Evolutionary conservation across 2,329 filamentous ascomycete species (phyloP), one percentile per base, ranked within the genome.

Genomic region (Aspergillus fijiensis): DNA sequence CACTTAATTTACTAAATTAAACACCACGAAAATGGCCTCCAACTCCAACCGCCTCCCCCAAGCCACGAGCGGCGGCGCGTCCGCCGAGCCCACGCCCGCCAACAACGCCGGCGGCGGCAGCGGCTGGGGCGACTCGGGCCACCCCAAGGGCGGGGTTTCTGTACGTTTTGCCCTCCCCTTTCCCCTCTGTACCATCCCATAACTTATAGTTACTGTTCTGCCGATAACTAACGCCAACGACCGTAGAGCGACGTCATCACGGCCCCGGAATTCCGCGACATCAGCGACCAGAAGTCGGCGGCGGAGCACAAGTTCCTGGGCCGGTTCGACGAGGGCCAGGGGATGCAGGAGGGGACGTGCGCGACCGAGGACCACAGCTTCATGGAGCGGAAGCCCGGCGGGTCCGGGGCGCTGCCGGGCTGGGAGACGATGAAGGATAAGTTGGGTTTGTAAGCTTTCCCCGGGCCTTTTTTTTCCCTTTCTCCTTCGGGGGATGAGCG

Each of bases 301-400:
- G 72, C 68, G 1, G 63, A 67, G 27, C 47, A 58, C 2, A 66
- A 72, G 12, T 71, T 61, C 29, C 23, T 60, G 49, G 49, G 60
- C 2, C 66, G 63, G 4, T 59, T 57, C 25, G 61, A 63, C 5
- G 55, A 45, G 0, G 53, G 63, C 21, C 62, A 55, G 5, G 60
- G 58, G 3, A 11, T 49, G 19, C 59, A 60, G 3, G 61, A 69
- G 23, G 64, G 65, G 3, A 65, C 66, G n/a, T 70, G 68, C 51
- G 62, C 65, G 5, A 65, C 53, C n/a, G 72, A 76, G 55, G 73
- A 76, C 54, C 70, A 72, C 50, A 71, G 64, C 19, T 76, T 75
- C 45, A 71, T 70, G 70, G 50, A 58, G 1, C 57, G 58, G 12
- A 69, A 66, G 53, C 67, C 73, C 1, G 73, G 72, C 6, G 63